These are phyloP conservation scores for Yamadazyma akitaensis DNA, from an alignment of 805 yeast species.

Conservation along the genomic window DNA sequence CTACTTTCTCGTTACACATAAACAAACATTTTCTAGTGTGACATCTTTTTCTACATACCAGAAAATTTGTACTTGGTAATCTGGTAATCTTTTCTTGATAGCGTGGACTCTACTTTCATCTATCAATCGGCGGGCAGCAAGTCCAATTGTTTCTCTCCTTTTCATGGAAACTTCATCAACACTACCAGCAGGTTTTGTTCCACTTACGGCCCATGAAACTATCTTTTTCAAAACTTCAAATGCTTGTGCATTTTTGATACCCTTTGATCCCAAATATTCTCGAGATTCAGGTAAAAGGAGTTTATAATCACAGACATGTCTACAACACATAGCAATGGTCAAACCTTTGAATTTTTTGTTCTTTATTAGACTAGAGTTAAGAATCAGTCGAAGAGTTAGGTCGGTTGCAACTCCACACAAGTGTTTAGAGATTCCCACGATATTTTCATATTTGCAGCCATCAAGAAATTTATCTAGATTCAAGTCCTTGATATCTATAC, in stretches of 20 bases:
- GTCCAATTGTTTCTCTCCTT: conserved; percentile 61
- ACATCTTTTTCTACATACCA: conserved; percentile 55
- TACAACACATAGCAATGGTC: conserved; percentile 88
- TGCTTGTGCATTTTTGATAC: conserved; percentile 30
- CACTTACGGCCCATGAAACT: conserved; percentile 89
- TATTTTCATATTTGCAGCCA: conserved; percentile 14
- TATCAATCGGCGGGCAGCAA: conserved; percentile 64
- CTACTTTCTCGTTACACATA: conserved; percentile 22
- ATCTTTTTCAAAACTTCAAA: conserved; percentile 55
- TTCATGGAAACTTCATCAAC: conserved; percentile 15
- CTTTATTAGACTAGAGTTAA: conserved; percentile 25
- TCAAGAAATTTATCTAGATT: conserved; percentile 41
- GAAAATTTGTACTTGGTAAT: conserved; percentile 48
- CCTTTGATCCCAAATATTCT: conserved; percentile 32
- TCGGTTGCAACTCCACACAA: conserved; percentile 95
- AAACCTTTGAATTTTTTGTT: conserved; percentile 45
- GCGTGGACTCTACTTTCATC: conserved; percentile 69
- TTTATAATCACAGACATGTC: conserved; percentile 74
- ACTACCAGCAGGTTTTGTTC: conserved; percentile 27
- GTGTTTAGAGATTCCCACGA: conserved; percentile 79
- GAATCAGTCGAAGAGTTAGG: conserved; percentile 65
- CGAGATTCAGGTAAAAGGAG: conserved; percentile 49
- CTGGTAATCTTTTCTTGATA: conserved; percentile 29
- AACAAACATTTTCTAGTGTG: conserved; percentile 70
- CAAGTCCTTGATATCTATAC: conserved; percentile 80